phyloP scores from a whole-genome alignment of 352 stramenopile genomes.

The Globisporangium camurandrum region DNA sequence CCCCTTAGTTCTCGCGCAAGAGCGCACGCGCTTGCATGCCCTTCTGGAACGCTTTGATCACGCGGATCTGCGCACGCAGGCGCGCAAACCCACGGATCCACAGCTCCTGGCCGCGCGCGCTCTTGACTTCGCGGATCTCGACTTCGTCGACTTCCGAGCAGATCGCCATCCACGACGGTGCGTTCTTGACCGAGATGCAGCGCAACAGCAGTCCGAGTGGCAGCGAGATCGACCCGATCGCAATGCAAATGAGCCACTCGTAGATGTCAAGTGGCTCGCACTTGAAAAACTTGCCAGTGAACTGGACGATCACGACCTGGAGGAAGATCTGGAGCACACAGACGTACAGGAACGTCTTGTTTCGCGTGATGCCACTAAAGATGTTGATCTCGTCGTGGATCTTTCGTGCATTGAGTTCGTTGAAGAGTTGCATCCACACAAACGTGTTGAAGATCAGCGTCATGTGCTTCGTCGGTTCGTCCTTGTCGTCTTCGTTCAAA shows the following conservation, averaged over 20 bases:
- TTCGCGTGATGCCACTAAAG: slow-evolving; percentile 87
- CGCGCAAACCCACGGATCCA: slow-evolving; percentile 45
- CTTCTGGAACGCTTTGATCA: slow-evolving; percentile 63
- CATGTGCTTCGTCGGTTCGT: slow-evolving; percentile 83
- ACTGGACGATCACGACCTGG: slow-evolving; percentile 95
- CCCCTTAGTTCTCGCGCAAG: slow-evolving; percentile 13
- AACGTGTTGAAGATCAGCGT: slow-evolving; percentile 97
- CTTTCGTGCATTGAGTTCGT: slow-evolving; percentile 59
- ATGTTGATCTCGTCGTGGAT: slow-evolving; percentile 95
- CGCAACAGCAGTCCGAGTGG: slow-evolving; percentile 47
- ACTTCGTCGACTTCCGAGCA: slow-evolving; percentile 40
- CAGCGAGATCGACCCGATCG: slow-evolving; percentile 37
- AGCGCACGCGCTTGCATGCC: slow-evolving; percentile 23
- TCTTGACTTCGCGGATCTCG: slow-evolving; percentile 23
- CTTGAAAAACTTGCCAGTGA: slow-evolving; percentile 72
- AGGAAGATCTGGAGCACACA: slow-evolving; percentile 83
- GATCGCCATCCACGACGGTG: slow-evolving; percentile 49
- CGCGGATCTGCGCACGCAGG: slow-evolving; percentile 51
- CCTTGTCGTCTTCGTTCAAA: slow-evolving; percentile 19
- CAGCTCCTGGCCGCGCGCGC: slow-evolving; percentile 36
- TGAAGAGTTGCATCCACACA: slow-evolving; percentile 93
- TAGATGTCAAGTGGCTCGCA: slow-evolving; percentile 28
- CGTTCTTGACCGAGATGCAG: slow-evolving; percentile 44
- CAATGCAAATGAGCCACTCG: slow-evolving; percentile 58
- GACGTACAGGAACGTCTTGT: slow-evolving; percentile 90